These are phyloP conservation scores for Mycena floridula DNA, from an alignment of 768 basidiomycete species.

Conservation along the genomic window DNA sequence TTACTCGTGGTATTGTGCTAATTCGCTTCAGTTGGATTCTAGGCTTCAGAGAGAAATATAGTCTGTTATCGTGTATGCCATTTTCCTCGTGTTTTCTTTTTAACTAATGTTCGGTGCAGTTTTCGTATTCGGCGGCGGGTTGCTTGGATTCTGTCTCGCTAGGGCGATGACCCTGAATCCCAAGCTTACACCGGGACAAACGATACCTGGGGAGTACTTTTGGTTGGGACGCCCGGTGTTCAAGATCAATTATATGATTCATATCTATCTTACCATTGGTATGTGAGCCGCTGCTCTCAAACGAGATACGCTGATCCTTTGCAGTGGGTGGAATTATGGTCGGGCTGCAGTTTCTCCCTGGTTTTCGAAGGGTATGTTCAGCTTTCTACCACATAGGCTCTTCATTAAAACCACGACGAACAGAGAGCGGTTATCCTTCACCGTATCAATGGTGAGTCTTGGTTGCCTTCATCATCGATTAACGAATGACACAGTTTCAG, in stretches of 20 bases:
- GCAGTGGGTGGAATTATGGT: slow-evolving; percentile 17
- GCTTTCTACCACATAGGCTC: not conserved
- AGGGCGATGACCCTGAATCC: slow-evolving; percentile 14
- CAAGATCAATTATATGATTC: slow-evolving; percentile 17
- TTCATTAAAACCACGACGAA: not conserved
- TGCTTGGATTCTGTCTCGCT: slow-evolving; percentile 20
- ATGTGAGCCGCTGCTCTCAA: slow-evolving; percentile 2
- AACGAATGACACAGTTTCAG: slow-evolving; percentile 1
- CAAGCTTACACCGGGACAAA: not conserved
- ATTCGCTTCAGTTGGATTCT: slow-evolving; percentile 20
- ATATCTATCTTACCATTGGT: slow-evolving; percentile 20
- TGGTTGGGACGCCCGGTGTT: slow-evolving; percentile 16
- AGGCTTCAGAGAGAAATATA: slow-evolving; percentile 18
- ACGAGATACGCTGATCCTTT: too few relatives aligned
- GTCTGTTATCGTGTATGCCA: slow-evolving; percentile 9
- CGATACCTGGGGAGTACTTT: slow-evolving; percentile 18
- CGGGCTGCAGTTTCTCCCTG: slow-evolving; percentile 19
- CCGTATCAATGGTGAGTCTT: slow-evolving; percentile 15
- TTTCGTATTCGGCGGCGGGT: slow-evolving; percentile 18
- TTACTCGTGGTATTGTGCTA: too few relatives aligned
- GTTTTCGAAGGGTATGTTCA: slow-evolving; percentile 16
- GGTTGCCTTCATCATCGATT: not conserved
- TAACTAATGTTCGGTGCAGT: slow-evolving; percentile 8
- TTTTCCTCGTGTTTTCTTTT: not conserved
- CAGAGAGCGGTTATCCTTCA: slow-evolving; percentile 16